Evolutionary conservation across 129 eudicot species (phyloP), one percentile per base, ranked within the genome.

Genomic region (Escallonia rubra): DNA sequence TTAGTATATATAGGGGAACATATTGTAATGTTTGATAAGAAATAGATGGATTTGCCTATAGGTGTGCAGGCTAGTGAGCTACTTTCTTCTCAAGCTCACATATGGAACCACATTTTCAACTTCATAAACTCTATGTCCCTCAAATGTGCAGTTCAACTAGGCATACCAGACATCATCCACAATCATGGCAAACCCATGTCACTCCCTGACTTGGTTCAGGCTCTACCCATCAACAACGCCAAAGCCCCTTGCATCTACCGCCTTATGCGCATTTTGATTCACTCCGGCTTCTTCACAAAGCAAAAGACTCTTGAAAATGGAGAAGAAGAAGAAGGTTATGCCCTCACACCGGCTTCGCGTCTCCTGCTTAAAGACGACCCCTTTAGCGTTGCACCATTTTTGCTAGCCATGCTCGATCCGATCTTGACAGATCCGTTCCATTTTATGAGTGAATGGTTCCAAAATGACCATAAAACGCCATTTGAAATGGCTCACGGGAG

Each of bases 111-210:
- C n/a, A n/a, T n/a, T n/a, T n/a, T n/a, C n/a, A n/a, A n/a, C 70
- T 86, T 76, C 67, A 68, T 79, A 15, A 86, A 74, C 43, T 79
- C 88, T 53, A 82, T 86, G 88, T 77, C 85, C 6, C 76, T 81
- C 38, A 82, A 79, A 72, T 81, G 82, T 67, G 91, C 91, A 8
- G 42, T 85, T 59, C 65, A 85, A 41, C 69, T 85, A 10, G 81
- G 76, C 68, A 76, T 85, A 54, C 85, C 91, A 0, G 85, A 85
- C 49, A 57, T 76, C 49, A 82, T 85, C 41, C 59, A 81, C 72
- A 72, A 66, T 5, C 85, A 82, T 56, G 83, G 74, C 23, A 44
- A 55, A 51, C 81, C 92, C 4, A 74, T 82, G 74, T 73, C 74
- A 10, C 83, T 82, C 57, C 49, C 80, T 3, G 67, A 86, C 53